phyloP scores from a whole-genome alignment of 352 stramenopile genomes.

The Phytophthora cactorum region DNA sequence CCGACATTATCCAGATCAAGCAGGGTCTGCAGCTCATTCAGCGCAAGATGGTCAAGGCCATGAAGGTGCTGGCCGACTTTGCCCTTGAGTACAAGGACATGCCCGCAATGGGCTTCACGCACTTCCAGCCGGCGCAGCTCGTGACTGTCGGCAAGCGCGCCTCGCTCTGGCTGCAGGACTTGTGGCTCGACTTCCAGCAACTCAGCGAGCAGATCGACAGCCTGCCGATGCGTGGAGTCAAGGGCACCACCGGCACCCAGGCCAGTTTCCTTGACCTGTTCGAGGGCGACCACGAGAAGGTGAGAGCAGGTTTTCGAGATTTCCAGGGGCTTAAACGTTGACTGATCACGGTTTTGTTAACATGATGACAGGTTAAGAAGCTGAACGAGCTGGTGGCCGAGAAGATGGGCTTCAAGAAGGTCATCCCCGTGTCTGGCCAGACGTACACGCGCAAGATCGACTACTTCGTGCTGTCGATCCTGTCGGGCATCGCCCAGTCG shows the following conservation, averaged over 20 bases:
- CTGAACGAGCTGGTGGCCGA: conserved; percentile 96
- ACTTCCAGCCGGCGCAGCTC: conserved; percentile 99
- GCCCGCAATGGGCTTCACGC: conserved; percentile 98
- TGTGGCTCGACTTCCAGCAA: conserved; percentile 96
- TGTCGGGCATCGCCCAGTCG: conserved; percentile 97
- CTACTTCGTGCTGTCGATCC: conserved; percentile 95
- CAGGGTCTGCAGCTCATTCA: conserved; percentile 96
- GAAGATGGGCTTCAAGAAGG: conserved; percentile 98
- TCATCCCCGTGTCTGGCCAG: conserved; percentile 97
- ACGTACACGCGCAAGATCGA: conserved; percentile 99
- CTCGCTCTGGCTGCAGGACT: conserved; percentile 98
- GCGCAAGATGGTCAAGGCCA: conserved; percentile 97
- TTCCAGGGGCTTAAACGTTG: conserved; percentile 1
- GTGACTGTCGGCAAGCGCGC: conserved; percentile 98
- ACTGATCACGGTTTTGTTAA: conserved; percentile 8
- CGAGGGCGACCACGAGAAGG: conserved; percentile 98
- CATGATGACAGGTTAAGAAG: conserved; percentile 86
- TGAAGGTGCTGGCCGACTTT: conserved; percentile 96
- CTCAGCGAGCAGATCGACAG: conserved; percentile 96
- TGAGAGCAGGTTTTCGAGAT: conserved; percentile 23
- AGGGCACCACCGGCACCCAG: conserved; percentile 99
- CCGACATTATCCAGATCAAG: conserved; percentile 98
- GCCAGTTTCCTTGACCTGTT: conserved; percentile 99
- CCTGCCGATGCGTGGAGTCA: conserved; percentile 97
- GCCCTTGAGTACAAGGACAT: conserved; percentile 95